A percentile compares a stretch with the other conserved stretches of the same genome.
These are phyloP conservation scores for Plantago major DNA, from an alignment of 257 asterid species.

Conservation along the genomic window DNA sequence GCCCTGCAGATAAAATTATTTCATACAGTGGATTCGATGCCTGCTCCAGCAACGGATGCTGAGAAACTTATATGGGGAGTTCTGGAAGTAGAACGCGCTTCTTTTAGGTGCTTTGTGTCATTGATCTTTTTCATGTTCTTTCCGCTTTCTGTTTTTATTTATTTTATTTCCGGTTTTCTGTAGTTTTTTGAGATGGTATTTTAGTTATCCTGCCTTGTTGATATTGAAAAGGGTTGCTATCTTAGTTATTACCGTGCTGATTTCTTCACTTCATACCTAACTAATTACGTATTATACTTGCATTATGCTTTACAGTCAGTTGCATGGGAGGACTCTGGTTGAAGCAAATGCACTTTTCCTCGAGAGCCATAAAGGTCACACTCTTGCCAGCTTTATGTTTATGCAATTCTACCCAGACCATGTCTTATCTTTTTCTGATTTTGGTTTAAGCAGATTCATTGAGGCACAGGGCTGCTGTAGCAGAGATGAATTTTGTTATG, in stretches of 20 bases:
- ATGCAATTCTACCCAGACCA: neutral
- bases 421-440: conserved; percentile 3
- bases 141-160: neutral
- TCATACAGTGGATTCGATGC: conserved; percentile 66
- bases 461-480: conserved; percentile 85
- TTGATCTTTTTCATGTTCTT: neutral
- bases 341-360: conserved; percentile 76
- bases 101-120: conserved; percentile 50
- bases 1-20: conserved; percentile 71
- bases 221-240: neutral
- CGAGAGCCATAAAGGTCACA: conserved; percentile 68
- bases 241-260: neutral
- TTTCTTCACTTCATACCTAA: conserved; percentile 5
- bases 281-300: conserved; percentile 17
- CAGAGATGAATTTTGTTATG: conserved; percentile 75
- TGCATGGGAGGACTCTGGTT: conserved; percentile 68
- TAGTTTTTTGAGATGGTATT: neutral
- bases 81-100: conserved; percentile 72
- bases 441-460: conserved; percentile 55
- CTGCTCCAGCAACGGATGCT: conserved; percentile 60
- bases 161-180: neutral
- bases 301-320: conserved; percentile 45
- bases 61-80: conserved; percentile 81
- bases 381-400: conserved; percentile 19
- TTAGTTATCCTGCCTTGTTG: conserved; percentile 6